These are phyloP conservation scores for Candida quercuum DNA, from an alignment of 805 yeast species.

Conservation along the genomic window DNA sequence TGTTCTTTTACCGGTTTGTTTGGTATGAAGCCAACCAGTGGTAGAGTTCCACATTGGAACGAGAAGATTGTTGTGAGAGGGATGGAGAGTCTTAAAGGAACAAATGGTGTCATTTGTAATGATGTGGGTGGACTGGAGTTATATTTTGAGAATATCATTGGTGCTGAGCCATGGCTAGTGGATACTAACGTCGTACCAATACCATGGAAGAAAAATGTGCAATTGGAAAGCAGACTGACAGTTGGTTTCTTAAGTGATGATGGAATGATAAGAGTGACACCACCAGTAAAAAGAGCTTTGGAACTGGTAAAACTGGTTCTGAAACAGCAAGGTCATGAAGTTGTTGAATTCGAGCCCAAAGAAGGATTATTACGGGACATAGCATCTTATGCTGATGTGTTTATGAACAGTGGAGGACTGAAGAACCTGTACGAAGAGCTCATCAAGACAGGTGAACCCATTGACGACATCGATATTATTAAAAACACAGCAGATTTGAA, in stretches of 20 bases:
- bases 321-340: conserved; percentile 40
- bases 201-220: conserved; percentile 30
- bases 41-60: conserved; percentile 34
- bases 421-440: conserved; percentile 1
- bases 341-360: conserved; percentile 32
- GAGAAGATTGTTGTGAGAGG: conserved; percentile 31
- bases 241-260: conserved; percentile 37
- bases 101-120: conserved; percentile 40
- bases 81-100: conserved; percentile 31
- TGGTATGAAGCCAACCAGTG: conserved; percentile 38
- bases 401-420: conserved; percentile 7
- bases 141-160: conserved; percentile 23
- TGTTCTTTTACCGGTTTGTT: conserved; percentile 35
- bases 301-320: conserved; percentile 22
- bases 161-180: conserved; percentile 31
- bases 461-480: conserved; percentile 27
- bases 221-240: conserved; percentile 27
- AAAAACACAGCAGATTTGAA: conserved; percentile 30
- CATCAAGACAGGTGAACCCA: conserved; percentile 33
- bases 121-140: conserved; percentile 29
- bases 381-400: conserved; percentile 2
- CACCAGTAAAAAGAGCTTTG: conserved; percentile 42
- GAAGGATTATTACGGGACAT: background rate
- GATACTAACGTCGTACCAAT: conserved; percentile 34
- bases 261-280: conserved; percentile 36